These are phyloP conservation scores for Coemansia sp. DNA, from an alignment of 192 early-diverging fungal genomes.

Conservation along the genomic window DNA sequence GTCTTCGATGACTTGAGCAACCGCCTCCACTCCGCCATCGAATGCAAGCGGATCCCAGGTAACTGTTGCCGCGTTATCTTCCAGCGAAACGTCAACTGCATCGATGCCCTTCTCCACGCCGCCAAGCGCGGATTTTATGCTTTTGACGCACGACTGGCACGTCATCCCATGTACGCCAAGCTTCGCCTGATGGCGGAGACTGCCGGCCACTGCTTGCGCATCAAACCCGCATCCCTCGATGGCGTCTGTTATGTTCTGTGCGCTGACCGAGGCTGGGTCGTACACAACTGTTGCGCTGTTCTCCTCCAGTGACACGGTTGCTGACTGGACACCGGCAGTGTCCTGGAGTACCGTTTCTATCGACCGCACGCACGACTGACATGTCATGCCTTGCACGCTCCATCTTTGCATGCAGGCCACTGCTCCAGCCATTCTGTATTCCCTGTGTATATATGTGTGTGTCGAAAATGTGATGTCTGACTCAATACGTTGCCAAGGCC, in stretches of 20 bases:
- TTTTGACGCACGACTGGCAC: slow-evolving; percentile 78
- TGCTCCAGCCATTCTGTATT: slow-evolving; percentile 7
- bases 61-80: slow-evolving; percentile 57
- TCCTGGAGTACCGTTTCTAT: slow-evolving; percentile 61
- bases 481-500: too few relatives aligned
- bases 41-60: slow-evolving; percentile 48
- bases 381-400: slow-evolving; percentile 75
- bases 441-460: not conserved
- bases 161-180: slow-evolving; percentile 64
- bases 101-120: slow-evolving; percentile 52
- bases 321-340: slow-evolving; percentile 57
- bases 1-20: slow-evolving; percentile 59
- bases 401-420: slow-evolving; percentile 14
- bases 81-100: slow-evolving; percentile 57
- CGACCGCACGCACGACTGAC: slow-evolving; percentile 80
- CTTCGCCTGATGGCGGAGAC: not conserved
- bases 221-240: slow-evolving; percentile 71
- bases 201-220: slow-evolving; percentile 15
- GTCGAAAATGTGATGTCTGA: too few relatives aligned
- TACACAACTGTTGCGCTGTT: slow-evolving; percentile 57
- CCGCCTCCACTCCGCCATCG: slow-evolving; percentile 12
- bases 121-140: slow-evolving; percentile 60
- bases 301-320: slow-evolving; percentile 60
- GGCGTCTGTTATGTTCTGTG: slow-evolving; percentile 35
- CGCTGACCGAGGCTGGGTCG: not conserved